Conservation (phyloP, 2,329 filamentous ascomycete species). For the Cordyceps tenuipes region DNA sequence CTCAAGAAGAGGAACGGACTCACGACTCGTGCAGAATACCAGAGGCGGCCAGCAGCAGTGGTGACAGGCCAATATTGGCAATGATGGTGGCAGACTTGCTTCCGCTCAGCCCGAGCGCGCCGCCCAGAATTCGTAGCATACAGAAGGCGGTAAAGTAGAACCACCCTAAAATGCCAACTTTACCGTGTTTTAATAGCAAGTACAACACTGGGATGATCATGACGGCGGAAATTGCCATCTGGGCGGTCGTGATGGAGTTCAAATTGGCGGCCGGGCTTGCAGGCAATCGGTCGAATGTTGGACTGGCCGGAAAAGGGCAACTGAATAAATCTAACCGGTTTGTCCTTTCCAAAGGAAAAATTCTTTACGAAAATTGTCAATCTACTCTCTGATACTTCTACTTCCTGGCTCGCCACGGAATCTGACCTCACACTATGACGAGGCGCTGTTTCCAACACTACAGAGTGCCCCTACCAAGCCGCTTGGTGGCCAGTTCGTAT, state of each 20-base stretch:
- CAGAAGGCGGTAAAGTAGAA: conserved; percentile 30
- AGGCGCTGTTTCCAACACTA: too few relatives aligned
- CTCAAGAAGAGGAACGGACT: conserved; percentile 9
- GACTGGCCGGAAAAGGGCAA: not conserved
- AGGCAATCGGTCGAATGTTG: not conserved
- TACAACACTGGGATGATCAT: conserved; percentile 24
- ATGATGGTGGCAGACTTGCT: conserved; percentile 26
- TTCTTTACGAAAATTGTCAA: not conserved
- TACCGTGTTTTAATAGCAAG: conserved; percentile 26
- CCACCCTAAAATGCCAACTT: conserved; percentile 30
- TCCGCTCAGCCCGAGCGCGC: conserved; percentile 21
- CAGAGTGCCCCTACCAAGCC: too few relatives aligned
- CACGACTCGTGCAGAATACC: conserved; percentile 30
- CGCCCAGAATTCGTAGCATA: conserved; percentile 27
- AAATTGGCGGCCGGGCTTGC: conserved; percentile 1
- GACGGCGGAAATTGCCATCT: conserved; percentile 27
- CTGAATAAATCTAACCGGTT: not conserved
- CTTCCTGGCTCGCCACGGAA: not conserved
- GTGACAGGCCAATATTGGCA: conserved; percentile 30
- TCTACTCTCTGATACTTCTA: not conserved
- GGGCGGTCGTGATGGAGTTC: conserved; percentile 18
- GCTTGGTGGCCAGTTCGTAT: too few relatives aligned
- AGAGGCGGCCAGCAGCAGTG: conserved; percentile 23
- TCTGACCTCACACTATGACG: too few relatives aligned
- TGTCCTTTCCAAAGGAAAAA: not conserved